These are phyloP conservation scores for Silene noctiflora DNA, from an alignment of 179 eudicot genomes.

Conservation along the genomic window DNA sequence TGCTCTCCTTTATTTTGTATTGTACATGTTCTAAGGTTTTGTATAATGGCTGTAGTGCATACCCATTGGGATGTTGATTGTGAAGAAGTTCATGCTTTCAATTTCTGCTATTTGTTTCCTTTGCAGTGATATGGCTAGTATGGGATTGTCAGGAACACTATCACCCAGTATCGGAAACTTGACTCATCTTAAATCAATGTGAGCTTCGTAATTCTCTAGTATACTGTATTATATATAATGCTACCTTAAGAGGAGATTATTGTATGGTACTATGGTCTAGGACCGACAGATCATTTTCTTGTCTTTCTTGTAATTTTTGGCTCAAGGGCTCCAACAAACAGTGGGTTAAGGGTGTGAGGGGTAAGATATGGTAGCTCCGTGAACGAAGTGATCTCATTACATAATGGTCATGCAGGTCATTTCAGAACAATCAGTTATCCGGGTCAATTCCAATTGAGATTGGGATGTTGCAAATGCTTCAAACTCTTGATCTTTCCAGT, in stretches of 20 bases:
- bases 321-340: background rate
- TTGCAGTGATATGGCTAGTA: conserved; percentile 73
- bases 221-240: background rate
- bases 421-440: conserved; percentile 70
- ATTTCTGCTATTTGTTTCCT: background rate
- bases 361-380: no score
- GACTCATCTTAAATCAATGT: conserved; percentile 74
- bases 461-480: conserved; percentile 66
- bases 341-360: no score
- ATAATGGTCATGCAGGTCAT: conserved; percentile 43
- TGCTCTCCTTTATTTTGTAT: no score
- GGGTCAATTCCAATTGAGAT: conserved; percentile 72
- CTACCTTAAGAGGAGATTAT: background rate
- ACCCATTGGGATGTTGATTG: background rate
- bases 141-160: conserved; percentile 69
- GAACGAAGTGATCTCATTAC: no score
- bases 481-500: conserved; percentile 85
- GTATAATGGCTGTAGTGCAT: background rate
- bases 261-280: background rate
- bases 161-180: conserved; percentile 80
- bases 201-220: conserved; percentile 23
- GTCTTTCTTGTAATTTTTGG: background rate
- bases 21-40: background rate
- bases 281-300: no score
- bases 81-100: conserved; percentile 19